These are phyloP conservation scores for Debaryomyces subglobosus DNA, from an alignment of 1,139 yeast genomes.

Conservation along the genomic window DNA sequence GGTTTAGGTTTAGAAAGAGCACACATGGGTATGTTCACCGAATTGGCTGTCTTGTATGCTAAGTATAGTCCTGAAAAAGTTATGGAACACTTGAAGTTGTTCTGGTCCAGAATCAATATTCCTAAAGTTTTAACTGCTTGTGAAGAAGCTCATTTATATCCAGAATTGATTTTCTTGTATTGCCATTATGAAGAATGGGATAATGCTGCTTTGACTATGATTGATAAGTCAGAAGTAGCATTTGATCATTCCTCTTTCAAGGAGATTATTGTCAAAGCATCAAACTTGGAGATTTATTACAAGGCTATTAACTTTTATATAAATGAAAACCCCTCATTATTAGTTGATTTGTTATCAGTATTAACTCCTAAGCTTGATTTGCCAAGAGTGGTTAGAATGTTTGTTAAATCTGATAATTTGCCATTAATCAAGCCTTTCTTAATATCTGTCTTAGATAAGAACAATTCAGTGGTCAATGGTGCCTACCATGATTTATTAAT, in stretches of 20 bases:
- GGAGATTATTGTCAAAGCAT: conserved; percentile 91
- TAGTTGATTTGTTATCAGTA: conserved; percentile 83
- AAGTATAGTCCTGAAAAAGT: conserved; percentile 90
- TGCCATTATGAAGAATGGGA: conserved; percentile 99
- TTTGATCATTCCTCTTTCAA: conserved; percentile 94
- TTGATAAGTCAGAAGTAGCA: conserved; percentile 90
- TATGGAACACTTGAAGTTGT: conserved; percentile 94
- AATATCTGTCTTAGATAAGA: conserved; percentile 87
- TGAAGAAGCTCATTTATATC: conserved; percentile 94
- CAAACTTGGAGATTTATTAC: conserved; percentile 95
- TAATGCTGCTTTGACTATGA: conserved; percentile 97
- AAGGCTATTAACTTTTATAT: conserved; percentile 95
- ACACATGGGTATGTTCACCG: conserved; percentile 99
- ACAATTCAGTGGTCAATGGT: conserved; percentile 86
- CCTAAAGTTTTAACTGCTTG: conserved; percentile 96
- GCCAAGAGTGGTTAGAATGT: conserved; percentile 93
- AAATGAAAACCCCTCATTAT: conserved; percentile 86
- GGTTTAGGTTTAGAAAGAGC: conserved; percentile 98
- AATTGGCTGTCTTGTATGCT: conserved; percentile 85
- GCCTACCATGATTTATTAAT: conserved; percentile 95
- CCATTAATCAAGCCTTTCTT: conserved; percentile 95
- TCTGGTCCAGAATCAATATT: conserved; percentile 98
- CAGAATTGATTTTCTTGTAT: conserved; percentile 92
- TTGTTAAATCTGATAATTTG: conserved; percentile 92
- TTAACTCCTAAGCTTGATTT: conserved; percentile 92